These are phyloP conservation scores for Kockovaella imperatae DNA, from an alignment of 768 basidiomycete species.

Conservation along the genomic window DNA sequence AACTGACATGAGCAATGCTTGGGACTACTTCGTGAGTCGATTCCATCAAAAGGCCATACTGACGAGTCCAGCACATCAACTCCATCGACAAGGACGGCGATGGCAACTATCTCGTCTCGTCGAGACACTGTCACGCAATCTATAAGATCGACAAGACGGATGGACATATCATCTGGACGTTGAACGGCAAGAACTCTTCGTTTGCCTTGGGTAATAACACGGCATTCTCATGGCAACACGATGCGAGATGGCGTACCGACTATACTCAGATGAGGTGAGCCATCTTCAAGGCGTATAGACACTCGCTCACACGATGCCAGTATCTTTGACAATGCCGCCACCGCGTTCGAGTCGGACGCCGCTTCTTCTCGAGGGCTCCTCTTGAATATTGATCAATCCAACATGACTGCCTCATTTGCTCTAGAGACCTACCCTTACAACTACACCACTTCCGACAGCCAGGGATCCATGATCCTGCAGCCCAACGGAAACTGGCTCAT, in stretches of 20 bases:
- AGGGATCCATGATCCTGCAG: conserved; percentile 20
- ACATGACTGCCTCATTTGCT: conserved; percentile 17
- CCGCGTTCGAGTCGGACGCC: conserved; percentile 14
- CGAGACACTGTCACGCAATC: conserved; percentile 29
- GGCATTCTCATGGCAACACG: conserved; percentile 18
- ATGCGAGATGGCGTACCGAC: conserved; percentile 18
- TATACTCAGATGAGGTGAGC: conserved; percentile 16
- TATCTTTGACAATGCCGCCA: conserved; percentile 38
- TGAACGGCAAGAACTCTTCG: conserved; percentile 24
- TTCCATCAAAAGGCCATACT: neutral
- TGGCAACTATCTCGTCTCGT: conserved; percentile 35
- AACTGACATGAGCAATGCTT: conserved; percentile 5
- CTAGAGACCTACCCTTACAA: conserved; percentile 6
- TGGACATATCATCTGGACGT: conserved; percentile 26
- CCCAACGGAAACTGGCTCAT: conserved; percentile 13
- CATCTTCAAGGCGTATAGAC: neutral
- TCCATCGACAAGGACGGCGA: conserved; percentile 24
- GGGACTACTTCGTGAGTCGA: conserved; percentile 18
- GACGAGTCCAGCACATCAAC: conserved; percentile 29
- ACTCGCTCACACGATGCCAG: neutral
- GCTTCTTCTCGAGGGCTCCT: conserved; percentile 24
- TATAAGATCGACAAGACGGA: conserved; percentile 23
- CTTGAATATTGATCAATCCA: conserved; percentile 21
- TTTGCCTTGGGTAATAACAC: conserved; percentile 27
- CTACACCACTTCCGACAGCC: conserved; percentile 10